These are phyloP conservation scores for Kwoniella mangroviensis DNA, from an alignment of 768 basidiomycete species.

Conservation along the genomic window DNA sequence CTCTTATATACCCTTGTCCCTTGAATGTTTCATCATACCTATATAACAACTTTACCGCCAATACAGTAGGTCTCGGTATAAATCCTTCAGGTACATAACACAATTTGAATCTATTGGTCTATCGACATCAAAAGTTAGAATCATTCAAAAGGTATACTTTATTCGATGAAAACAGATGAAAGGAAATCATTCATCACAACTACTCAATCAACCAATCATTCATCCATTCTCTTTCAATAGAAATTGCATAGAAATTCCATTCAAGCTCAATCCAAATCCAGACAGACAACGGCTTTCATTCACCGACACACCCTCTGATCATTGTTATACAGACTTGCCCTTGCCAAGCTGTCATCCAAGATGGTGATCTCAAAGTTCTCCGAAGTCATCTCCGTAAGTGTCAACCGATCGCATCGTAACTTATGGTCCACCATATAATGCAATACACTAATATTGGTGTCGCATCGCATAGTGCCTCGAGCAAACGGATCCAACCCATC, in stretches of 20 bases:
- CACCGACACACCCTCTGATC: no score
- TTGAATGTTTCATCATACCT: no score
- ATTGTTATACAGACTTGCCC: not conserved
- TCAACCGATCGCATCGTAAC: no score
- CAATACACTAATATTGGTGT: not conserved
- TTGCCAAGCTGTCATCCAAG: not conserved
- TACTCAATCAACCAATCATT: not conserved
- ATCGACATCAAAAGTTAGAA: no score
- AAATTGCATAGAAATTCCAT: not conserved
- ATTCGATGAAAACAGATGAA: no score
- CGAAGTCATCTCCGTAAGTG: slow-evolving; percentile 10
- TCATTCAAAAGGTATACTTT: no score
- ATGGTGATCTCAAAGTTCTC: not conserved
- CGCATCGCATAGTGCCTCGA: slow-evolving; percentile 33
- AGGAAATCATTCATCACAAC: not conserved
- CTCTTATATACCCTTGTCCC: no score
- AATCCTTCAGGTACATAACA: no score
- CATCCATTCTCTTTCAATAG: not conserved
- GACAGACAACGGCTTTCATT: not conserved
- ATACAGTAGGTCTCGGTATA: no score
- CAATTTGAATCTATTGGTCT: no score
- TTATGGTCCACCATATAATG: not conserved
- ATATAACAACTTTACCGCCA: no score
- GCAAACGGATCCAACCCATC: slow-evolving; percentile 23
- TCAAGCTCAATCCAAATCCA: not conserved